Evolutionary conservation across 108 stramenopile species (phyloP).

Genomic region (Fragilariopsis cylindrus): DNA sequence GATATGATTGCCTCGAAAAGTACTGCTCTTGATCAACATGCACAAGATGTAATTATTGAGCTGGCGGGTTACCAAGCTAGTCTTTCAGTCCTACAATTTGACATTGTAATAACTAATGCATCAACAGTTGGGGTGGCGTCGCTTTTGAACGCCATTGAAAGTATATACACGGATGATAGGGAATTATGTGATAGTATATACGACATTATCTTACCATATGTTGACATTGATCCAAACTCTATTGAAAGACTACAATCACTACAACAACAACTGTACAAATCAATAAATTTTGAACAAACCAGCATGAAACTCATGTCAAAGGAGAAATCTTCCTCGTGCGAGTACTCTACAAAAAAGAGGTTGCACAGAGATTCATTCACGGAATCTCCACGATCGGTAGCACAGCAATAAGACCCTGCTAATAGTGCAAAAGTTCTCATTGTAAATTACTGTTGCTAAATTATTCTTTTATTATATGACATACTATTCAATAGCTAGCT

Average conservation of each 20-base stretch:
- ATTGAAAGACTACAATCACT: background rate
- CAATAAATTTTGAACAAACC: background rate
- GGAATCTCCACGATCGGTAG: background rate
- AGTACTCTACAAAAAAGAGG: background rate
- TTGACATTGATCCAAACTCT: background rate
- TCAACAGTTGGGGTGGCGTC: slow-evolving; percentile 44
- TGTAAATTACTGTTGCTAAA: no score
- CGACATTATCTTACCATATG: background rate
- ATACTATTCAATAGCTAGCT: no score
- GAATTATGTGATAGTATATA: background rate
- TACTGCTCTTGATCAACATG: slow-evolving; percentile 12
- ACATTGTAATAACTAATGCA: slow-evolving; percentile 23
- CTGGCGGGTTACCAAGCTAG: slow-evolving; percentile 42
- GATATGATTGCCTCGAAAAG: slow-evolving; percentile 7
- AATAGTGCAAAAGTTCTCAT: no score
- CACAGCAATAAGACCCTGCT: no score
- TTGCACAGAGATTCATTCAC: background rate
- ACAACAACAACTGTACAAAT: slow-evolving; percentile 6
- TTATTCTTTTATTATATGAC: no score
- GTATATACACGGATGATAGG: slow-evolving; percentile 5
- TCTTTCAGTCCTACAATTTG: slow-evolving; percentile 37
- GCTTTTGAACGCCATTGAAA: slow-evolving; percentile 45
- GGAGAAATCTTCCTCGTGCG: background rate
- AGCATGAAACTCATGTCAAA: background rate
- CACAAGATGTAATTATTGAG: slow-evolving; percentile 20